Evolutionary conservation across 352 stramenopile species (phyloP), one percentile per base, ranked within the genome.

Genomic region (Phytophthora foliorum): DNA sequence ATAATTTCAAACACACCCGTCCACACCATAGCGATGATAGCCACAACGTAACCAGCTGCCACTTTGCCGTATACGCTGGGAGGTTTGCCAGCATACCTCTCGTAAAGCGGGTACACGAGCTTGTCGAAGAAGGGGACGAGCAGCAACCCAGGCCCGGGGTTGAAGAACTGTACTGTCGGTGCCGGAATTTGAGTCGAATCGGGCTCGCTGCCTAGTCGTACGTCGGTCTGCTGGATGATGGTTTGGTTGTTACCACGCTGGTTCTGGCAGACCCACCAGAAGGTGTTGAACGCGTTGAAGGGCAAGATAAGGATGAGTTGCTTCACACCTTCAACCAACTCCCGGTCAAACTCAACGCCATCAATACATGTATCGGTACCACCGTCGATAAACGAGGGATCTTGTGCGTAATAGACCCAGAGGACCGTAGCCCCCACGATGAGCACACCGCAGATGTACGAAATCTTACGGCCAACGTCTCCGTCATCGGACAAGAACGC

Each of bases 211-310:
- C 60, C 73, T 31, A 82, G 69, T 25, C 80, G 82, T 36, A 88
- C 61, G 56, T 89, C 82, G 5, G 74, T 82, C 57, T 91, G 82
- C 65, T 91, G 82, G 16, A 81, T 83, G 68, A 91, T 91, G 9
- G 77, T 71, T 63, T 91, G 82, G 67, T 86, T 86, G 72, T 91
- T 91, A 53, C 74, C 80, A 8, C 72, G 75, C 67, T 91, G 82
- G 59, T 89, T 81, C 49, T 91, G 82, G 19, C 73, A 78, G 11
- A 76, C 74, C 46, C 83, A 74, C 76, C 79, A 91, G 41, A 91
- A 78, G 49, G 87, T 78, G 29, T 74, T 87, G 67, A 84, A 88
- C 2, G 78, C 73, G 29, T 78, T 69, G 11, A 63, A 57, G 6
- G 61, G 61, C 2, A 69, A 36, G 9, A 69, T 69, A 9, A 49